phyloP scores from a whole-genome alignment of 768 basidiomycete genomes.

The Podaxis mareebaensis region DNA sequence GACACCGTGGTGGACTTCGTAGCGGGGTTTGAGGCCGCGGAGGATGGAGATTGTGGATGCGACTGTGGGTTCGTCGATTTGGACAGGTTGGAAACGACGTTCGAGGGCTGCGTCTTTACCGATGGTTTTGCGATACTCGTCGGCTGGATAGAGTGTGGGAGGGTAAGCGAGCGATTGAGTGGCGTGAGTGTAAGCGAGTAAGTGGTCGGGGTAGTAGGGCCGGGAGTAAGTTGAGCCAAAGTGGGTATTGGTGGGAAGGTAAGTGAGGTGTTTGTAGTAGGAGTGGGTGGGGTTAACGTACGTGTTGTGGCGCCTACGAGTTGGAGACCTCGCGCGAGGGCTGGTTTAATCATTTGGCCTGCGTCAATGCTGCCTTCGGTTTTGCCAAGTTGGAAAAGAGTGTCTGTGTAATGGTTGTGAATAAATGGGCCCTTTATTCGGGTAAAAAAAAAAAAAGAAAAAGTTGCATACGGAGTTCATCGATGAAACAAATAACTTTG shows the following conservation, averaged over 20 bases:
- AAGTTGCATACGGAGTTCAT: slow-evolving; percentile 79
- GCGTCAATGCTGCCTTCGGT: slow-evolving; percentile 91
- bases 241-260: background rate
- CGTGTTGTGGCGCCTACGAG: slow-evolving; percentile 91
- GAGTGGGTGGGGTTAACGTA: slow-evolving; percentile 33
- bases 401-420: slow-evolving; percentile 44
- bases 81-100: slow-evolving; percentile 87
- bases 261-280: background rate
- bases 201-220: background rate
- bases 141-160: slow-evolving; percentile 41
- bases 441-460: background rate
- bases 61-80: slow-evolving; percentile 86
- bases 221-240: background rate
- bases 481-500: slow-evolving; percentile 90
- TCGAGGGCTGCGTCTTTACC: slow-evolving; percentile 91
- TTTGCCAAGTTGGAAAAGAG: slow-evolving; percentile 86
- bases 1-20: slow-evolving; percentile 93
- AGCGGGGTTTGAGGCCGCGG: slow-evolving; percentile 79
- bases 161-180: background rate
- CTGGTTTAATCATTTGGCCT: slow-evolving; percentile 92
- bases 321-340: slow-evolving; percentile 82
- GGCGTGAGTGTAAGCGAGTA: background rate
- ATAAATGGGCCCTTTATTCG: background rate
- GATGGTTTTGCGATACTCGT: slow-evolving; percentile 90
- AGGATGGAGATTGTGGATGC: slow-evolving; percentile 85